Evolutionary conservation across 805 yeast species (phyloP).

Genomic region (Candida pseudofarinosa): DNA sequence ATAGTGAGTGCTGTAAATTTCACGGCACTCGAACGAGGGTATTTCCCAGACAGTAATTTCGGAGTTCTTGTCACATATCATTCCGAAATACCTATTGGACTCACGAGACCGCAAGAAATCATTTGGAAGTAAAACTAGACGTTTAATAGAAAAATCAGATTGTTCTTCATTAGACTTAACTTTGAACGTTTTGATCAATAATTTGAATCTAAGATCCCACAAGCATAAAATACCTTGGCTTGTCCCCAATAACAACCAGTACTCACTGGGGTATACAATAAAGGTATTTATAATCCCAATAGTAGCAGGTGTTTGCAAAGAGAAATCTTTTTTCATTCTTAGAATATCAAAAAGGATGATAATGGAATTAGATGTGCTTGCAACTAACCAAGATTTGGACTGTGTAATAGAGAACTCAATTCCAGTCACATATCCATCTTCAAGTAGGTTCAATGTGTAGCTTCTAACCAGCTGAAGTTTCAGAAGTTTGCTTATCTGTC

Average conservation of each 20-base stretch:
- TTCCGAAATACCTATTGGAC: conserved; percentile 12
- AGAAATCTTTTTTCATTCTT: conserved; percentile 41
- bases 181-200: conserved; percentile 59
- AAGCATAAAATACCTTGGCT: conserved; percentile 66
- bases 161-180: conserved; percentile 28
- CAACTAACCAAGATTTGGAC: conserved; percentile 42
- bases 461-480: conserved; percentile 37
- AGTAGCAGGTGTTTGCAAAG: conserved; percentile 49
- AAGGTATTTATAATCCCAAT: conserved; percentile 68
- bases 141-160: conserved; percentile 39
- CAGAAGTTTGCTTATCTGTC: conserved; percentile 24
- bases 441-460: conserved; percentile 25
- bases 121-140: conserved; percentile 43
- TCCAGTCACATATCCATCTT: conserved; percentile 41
- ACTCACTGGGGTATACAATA: conserved; percentile 46
- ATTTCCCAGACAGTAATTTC: conserved; percentile 75
- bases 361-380: conserved; percentile 50
- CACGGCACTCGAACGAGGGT: conserved; percentile 54
- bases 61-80: conserved; percentile 25
- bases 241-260: conserved; percentile 77
- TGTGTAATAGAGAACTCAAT: conserved; percentile 39
- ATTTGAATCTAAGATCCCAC: conserved; percentile 75
- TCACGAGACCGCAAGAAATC: conserved; percentile 20
- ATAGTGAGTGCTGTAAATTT: conserved; percentile 20
- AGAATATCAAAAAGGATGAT: conserved; percentile 56